Percentiles rank a stretch among this genome's conserved stretches.
phyloP scores from a whole-genome alignment of 2,329 filamentous ascomycete genomes.

The Dothideomycetes sp. region DNA sequence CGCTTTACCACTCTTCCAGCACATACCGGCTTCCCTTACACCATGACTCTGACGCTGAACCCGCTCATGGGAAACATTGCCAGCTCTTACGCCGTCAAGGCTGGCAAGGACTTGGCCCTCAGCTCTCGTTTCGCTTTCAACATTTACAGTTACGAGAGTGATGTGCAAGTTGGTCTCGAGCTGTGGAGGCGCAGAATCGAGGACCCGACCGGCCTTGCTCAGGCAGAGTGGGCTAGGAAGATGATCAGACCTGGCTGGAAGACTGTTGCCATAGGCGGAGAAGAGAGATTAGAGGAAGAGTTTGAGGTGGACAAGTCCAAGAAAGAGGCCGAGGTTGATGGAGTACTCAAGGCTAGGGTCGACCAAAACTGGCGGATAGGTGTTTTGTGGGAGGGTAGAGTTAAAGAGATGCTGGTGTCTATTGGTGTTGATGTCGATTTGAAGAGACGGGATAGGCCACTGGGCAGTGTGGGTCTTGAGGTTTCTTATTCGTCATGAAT shows the following conservation, averaged over 20 bases:
- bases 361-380: slow-evolving; percentile 83
- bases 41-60: slow-evolving; percentile 85
- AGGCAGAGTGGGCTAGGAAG: slow-evolving; percentile 33
- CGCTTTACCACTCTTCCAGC: slow-evolving; percentile 79
- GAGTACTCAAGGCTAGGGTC: slow-evolving; percentile 79
- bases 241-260: slow-evolving; percentile 32
- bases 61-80: slow-evolving; percentile 90
- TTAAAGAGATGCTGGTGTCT: slow-evolving; percentile 88
- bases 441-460: slow-evolving; percentile 62
- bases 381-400: slow-evolving; percentile 81
- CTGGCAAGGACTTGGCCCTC: slow-evolving; percentile 69
- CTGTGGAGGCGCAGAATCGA: slow-evolving; percentile 57
- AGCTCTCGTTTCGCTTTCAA: slow-evolving; percentile 95
- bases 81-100: slow-evolving; percentile 83
- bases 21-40: slow-evolving; percentile 78
- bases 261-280: slow-evolving; percentile 5
- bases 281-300: not conserved
- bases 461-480: slow-evolving; percentile 66
- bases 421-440: slow-evolving; percentile 79
- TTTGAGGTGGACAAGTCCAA: not conserved
- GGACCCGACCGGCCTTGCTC: slow-evolving; percentile 16
- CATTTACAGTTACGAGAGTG: slow-evolving; percentile 94
- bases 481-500: slow-evolving; percentile 72
- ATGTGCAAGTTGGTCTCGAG: slow-evolving; percentile 84
- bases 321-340: slow-evolving; percentile 48